These are phyloP conservation scores for Penicillium dipodomyicola DNA, from an alignment of 495 filamentous ascomycete genomes.

Conservation along the genomic window DNA sequence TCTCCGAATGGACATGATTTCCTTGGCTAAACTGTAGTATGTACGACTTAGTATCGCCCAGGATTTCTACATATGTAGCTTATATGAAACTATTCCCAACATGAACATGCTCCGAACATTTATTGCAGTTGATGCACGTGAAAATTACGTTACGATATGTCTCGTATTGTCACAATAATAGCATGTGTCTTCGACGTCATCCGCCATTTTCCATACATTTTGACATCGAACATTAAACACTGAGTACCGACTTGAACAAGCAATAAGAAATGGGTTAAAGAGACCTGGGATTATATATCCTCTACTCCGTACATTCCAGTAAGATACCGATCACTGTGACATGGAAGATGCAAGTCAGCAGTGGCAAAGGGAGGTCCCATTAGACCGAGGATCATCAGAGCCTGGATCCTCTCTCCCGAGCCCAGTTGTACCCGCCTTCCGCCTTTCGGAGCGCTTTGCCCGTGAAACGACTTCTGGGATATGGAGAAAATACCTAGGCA, in stretches of 20 bases:
- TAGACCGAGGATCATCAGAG: conserved; percentile 45
- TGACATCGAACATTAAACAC: not conserved
- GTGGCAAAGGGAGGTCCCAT: conserved; percentile 27
- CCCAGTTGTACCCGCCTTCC: conserved; percentile 32
- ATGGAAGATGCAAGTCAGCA: not conserved
- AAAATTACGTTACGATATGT: conserved; percentile 19
- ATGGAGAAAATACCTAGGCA: conserved; percentile 23
- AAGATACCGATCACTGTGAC: conserved; percentile 10
- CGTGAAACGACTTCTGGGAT: conserved; percentile 17
- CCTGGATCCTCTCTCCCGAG: conserved; percentile 46
- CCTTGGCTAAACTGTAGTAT: not conserved
- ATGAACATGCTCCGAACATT: not conserved
- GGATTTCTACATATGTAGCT: not conserved
- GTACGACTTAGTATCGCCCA: not conserved
- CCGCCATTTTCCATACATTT: not conserved
- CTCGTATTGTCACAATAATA: conserved; percentile 34
- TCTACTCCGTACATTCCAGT: not conserved
- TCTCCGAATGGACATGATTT: not conserved
- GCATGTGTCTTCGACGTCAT: conserved; percentile 40
- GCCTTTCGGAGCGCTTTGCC: conserved; percentile 30
- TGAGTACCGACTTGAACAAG: conserved; percentile 1
- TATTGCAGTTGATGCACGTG: conserved; percentile 20
- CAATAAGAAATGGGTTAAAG: not conserved
- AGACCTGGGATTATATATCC: not conserved
- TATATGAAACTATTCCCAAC: not conserved